Evolutionary conservation across 495 filamentous ascomycete species (phyloP).

Genomic region (Lineolata rhizophorae): DNA sequence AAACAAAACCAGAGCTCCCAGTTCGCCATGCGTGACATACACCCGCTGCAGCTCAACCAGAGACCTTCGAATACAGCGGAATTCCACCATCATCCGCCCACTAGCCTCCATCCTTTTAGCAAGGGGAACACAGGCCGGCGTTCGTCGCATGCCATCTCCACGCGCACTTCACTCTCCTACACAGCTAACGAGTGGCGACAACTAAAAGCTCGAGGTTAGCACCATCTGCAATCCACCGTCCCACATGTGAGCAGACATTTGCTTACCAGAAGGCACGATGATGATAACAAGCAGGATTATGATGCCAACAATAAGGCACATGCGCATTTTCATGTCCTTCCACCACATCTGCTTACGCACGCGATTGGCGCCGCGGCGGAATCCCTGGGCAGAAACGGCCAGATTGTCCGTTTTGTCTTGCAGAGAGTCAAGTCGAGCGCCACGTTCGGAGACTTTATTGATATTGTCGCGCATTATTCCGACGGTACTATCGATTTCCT

Average conservation of each 20-base stretch:
- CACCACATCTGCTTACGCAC: conserved; percentile 85
- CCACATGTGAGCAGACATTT: no score
- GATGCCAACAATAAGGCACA: conserved; percentile 76
- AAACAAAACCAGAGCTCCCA: no score
- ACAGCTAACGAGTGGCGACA: conserved; percentile 1
- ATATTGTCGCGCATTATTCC: conserved; percentile 88
- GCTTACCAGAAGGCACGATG: conserved; percentile 65
- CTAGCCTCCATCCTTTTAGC: no score
- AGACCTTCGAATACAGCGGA: no score
- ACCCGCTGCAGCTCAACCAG: no score
- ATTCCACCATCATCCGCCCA: no score
- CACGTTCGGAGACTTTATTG: conserved; percentile 79
- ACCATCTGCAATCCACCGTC: no score
- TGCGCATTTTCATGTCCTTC: conserved; percentile 99
- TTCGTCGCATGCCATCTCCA: no score
- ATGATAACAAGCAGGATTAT: conserved; percentile 79
- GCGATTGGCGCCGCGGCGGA: conserved; percentile 84
- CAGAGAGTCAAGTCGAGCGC: conserved; percentile 68
- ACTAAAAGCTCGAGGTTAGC: neutral
- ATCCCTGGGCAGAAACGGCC: conserved; percentile 70
- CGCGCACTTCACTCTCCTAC: no score
- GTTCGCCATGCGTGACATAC: no score
- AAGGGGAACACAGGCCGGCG: no score
- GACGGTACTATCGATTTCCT: conserved; percentile 96
- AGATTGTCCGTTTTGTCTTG: conserved; percentile 95